Evolutionary conservation across 2,329 filamentous ascomycete genomes (phyloP).

Genomic region (Aspergillus nomiae): DNA sequence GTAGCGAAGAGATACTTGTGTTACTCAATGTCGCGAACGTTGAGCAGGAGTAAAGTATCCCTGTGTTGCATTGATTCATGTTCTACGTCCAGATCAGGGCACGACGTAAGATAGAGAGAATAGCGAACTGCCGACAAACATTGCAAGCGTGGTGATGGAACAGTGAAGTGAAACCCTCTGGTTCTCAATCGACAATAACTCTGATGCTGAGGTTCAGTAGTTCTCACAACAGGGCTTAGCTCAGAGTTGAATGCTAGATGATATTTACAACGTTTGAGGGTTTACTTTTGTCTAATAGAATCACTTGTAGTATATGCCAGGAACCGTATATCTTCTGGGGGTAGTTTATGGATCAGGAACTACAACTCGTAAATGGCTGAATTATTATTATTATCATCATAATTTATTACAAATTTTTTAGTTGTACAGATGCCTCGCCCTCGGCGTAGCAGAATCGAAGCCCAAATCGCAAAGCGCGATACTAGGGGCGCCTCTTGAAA

Average conservation of each 20-base stretch:
- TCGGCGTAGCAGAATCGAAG: not conserved
- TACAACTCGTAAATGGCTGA: not conserved
- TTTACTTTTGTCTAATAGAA: not conserved
- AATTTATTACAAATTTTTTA: not conserved
- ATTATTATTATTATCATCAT: not conserved
- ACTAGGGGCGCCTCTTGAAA: slow-evolving; percentile 27
- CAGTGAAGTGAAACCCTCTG: no score
- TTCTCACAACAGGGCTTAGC: not conserved
- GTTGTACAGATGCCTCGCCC: not conserved
- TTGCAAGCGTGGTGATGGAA: no score
- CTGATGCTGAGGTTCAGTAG: not conserved
- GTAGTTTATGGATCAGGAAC: not conserved
- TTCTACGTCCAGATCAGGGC: no score
- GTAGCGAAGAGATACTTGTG: not conserved
- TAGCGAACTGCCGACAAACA: no score
- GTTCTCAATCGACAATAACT: not conserved
- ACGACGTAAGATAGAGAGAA: no score
- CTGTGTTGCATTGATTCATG: no score
- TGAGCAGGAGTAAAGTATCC: no score
- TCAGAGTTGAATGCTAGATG: not conserved
- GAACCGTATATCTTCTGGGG: not conserved
- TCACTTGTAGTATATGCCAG: not conserved
- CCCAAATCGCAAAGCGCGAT: not conserved
- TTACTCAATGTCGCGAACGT: no score
- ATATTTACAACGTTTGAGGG: not conserved